Evolutionary conservation across 768 basidiomycete genomes (phyloP).

Genomic region (Leccinum imitatum): DNA sequence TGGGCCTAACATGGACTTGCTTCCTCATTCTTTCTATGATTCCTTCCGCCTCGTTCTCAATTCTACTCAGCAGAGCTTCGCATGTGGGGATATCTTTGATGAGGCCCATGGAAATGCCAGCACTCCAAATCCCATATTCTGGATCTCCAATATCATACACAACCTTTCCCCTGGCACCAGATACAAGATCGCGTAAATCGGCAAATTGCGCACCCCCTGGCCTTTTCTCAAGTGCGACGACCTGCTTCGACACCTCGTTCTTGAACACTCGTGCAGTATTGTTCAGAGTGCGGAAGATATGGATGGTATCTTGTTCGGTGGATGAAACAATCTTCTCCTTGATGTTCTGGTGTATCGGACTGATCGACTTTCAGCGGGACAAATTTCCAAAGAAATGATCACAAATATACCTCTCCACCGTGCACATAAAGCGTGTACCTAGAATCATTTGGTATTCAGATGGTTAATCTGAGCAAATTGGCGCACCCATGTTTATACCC

Average conservation of each 20-base stretch:
- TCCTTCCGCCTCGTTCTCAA: slow-evolving; percentile 76
- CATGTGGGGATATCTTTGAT: slow-evolving; percentile 87
- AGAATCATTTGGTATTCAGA: neutral
- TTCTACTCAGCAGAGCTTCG: slow-evolving; percentile 59
- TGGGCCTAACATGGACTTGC: slow-evolving; percentile 18
- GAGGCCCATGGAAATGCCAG: slow-evolving; percentile 62
- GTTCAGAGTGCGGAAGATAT: slow-evolving; percentile 85
- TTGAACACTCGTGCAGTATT: slow-evolving; percentile 87
- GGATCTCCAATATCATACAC: slow-evolving; percentile 85
- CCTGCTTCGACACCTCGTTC: slow-evolving; percentile 80
- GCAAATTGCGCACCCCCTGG: slow-evolving; percentile 88
- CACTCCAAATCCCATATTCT: slow-evolving; percentile 86
- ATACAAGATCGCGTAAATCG: slow-evolving; percentile 75
- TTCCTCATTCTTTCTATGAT: slow-evolving; percentile 51
- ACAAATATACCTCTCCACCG: slow-evolving; percentile 64
- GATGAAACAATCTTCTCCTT: slow-evolving; percentile 87
- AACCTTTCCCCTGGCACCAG: slow-evolving; percentile 63
- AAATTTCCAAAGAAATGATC: neutral
- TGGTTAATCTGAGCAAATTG: neutral
- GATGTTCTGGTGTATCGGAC: slow-evolving; percentile 86
- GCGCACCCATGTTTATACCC: slow-evolving; percentile 81
- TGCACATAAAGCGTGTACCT: slow-evolving; percentile 90
- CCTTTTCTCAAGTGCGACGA: slow-evolving; percentile 77
- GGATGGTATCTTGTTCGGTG: slow-evolving; percentile 79
- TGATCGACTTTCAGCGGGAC: slow-evolving; percentile 26